Conservation (phyloP, 139 green algal genomes). For the Ulvella scutata region DNA sequence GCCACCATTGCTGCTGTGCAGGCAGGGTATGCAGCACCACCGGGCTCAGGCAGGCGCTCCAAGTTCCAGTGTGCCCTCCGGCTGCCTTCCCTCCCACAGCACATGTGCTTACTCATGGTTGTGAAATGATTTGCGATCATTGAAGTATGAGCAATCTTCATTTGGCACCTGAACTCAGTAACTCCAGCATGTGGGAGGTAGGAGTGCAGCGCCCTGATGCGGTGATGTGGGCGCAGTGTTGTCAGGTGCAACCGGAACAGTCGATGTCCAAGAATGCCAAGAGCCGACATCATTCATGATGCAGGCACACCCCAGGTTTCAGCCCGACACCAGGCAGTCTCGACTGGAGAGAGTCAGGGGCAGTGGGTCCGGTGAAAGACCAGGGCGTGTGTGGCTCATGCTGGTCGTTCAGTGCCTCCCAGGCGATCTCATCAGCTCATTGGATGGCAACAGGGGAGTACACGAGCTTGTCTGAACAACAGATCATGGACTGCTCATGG, state of each 20-base stretch:
- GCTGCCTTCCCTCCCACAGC: too few species aligned
- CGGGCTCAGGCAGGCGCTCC: not conserved
- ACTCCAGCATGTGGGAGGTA: too few species aligned
- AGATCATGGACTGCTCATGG: constrained; percentile 51
- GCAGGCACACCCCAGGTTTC: not conserved
- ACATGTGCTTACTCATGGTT: too few species aligned
- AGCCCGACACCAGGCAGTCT: constrained; percentile 19
- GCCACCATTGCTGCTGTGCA: not conserved
- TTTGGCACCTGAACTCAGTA: too few species aligned
- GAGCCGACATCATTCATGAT: not conserved
- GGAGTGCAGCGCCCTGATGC: too few species aligned
- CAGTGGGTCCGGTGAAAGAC: constrained; percentile 36
- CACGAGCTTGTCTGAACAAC: constrained; percentile 37
- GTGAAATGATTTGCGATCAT: too few species aligned
- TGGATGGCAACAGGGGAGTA: constrained; percentile 27
- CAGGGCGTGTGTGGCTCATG: constrained; percentile 14
- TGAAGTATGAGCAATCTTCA: too few species aligned
- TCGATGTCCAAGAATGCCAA: not conserved
- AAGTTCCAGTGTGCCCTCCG: not conserved
- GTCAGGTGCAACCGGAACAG: constrained; percentile 9
- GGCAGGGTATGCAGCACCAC: not conserved
- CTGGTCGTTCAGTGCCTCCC: not conserved
- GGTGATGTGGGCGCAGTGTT: too few species aligned
- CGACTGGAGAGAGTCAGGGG: constrained; percentile 34
- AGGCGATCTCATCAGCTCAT: constrained; percentile 22